Evolutionary conservation across 257 asterid species (phyloP).

Genomic region (Misopates orontium): DNA sequence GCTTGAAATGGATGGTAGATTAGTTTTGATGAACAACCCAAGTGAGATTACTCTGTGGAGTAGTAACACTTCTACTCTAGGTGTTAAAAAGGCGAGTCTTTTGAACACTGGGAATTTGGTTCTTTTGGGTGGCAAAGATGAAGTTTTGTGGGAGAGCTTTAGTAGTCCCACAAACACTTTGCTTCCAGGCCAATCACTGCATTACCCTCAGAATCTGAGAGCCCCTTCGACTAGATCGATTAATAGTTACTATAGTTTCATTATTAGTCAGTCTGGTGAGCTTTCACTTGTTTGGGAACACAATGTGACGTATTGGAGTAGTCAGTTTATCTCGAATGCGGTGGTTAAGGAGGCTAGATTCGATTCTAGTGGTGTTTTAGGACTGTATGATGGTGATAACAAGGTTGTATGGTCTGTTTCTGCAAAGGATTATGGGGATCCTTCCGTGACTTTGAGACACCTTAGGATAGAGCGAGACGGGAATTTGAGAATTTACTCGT

Average conservation of each 20-base stretch:
- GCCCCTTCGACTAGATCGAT: constrained; percentile 49
- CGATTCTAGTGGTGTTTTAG: constrained; percentile 48
- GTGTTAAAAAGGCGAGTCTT: constrained; percentile 57
- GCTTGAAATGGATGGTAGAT: constrained; percentile 55
- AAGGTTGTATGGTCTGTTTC: constrained; percentile 56
- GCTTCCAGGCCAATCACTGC: constrained; percentile 58
- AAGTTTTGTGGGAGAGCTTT: constrained; percentile 64
- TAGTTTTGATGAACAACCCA: constrained; percentile 48
- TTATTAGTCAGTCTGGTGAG: constrained; percentile 43
- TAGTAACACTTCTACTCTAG: constrained; percentile 56
- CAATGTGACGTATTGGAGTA: constrained; percentile 77
- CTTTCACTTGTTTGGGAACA: constrained; percentile 66
- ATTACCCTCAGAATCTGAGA: constrained; percentile 56
- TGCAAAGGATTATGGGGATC: constrained; percentile 52
- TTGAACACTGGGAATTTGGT: constrained; percentile 61
- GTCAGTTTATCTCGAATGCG: constrained; percentile 33
- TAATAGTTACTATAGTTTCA: constrained; percentile 56
- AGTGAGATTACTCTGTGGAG: constrained; percentile 55
- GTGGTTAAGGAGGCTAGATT: constrained; percentile 43
- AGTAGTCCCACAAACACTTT: constrained; percentile 55
- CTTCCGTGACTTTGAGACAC: constrained; percentile 49
- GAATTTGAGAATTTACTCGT: constrained; percentile 65
- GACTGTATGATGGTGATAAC: constrained; percentile 39
- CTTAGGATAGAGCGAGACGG: constrained; percentile 64
- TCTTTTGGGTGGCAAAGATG: constrained; percentile 44